Percentiles rank a stretch among this genome's conserved stretches.
Conservation (phyloP, 768 basidiomycete species). For the Paxillus rubicundulus region DNA sequence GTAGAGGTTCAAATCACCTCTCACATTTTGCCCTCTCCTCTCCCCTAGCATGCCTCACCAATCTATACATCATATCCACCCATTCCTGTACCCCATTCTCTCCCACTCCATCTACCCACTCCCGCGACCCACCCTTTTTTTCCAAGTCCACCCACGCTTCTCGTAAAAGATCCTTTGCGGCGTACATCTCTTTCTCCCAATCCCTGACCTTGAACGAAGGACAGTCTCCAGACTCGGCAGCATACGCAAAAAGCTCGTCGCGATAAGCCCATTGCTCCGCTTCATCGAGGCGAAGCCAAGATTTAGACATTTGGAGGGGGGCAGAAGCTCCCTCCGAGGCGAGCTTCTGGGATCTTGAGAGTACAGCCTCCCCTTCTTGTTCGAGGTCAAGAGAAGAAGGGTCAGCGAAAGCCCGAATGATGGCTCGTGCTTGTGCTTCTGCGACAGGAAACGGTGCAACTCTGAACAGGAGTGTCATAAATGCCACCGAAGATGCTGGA, state of each 20-base stretch:
- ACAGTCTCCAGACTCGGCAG: slow-evolving; percentile 31
- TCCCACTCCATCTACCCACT: slow-evolving; percentile 66
- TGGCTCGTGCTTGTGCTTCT: slow-evolving; percentile 73
- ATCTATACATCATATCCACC: slow-evolving; percentile 45
- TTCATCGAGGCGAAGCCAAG: slow-evolving; percentile 53
- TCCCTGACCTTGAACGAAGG: slow-evolving; percentile 37
- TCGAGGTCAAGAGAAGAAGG: slow-evolving; percentile 48
- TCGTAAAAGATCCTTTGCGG: slow-evolving; percentile 46
- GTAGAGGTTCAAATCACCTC: no score
- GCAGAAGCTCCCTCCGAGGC: slow-evolving; percentile 31
- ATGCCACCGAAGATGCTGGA: slow-evolving; percentile 55
- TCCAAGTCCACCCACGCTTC: slow-evolving; percentile 59
- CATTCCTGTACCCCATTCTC: slow-evolving; percentile 56
- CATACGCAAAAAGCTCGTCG: slow-evolving; percentile 53
- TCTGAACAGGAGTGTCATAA: slow-evolving; percentile 57
- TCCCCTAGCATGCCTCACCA: slow-evolving; percentile 31
- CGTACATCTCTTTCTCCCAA: slow-evolving; percentile 63
- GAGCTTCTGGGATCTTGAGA: slow-evolving; percentile 48
- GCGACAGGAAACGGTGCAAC: slow-evolving; percentile 75
- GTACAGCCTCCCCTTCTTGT: slow-evolving; percentile 47
- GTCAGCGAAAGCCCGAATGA: slow-evolving; percentile 52
- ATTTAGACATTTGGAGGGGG: slow-evolving; percentile 43
- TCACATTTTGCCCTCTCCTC: background rate
- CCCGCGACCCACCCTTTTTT: slow-evolving; percentile 50
- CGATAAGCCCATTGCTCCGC: slow-evolving; percentile 68